Evolutionary conservation across 2,329 filamentous ascomycete genomes (phyloP).

Genomic region (Claviceps sp.): DNA sequence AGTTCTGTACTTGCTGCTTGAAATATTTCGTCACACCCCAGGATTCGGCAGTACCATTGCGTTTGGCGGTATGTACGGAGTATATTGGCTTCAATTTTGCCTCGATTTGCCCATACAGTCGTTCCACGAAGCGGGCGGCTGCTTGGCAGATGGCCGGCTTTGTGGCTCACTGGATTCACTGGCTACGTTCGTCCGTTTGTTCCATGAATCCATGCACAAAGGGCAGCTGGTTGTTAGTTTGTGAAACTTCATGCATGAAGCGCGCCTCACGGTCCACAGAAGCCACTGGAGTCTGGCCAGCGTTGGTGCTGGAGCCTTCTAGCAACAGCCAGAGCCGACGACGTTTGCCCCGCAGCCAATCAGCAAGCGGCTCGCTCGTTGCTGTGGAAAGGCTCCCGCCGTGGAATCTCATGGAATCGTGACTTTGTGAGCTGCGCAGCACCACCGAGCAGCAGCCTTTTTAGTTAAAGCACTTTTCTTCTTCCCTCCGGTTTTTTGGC

Average conservation of each 20-base stretch:
- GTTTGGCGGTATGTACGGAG: too few species aligned
- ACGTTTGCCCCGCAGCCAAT: constrained; percentile 11
- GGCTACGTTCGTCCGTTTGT: not conserved
- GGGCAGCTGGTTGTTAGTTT: not conserved
- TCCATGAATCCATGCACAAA: not conserved
- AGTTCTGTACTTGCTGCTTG: too few species aligned
- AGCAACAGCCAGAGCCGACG: constrained; percentile 6
- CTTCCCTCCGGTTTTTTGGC: constrained; percentile 11
- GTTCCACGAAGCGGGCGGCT: not conserved
- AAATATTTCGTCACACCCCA: too few species aligned
- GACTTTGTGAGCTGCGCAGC: constrained; percentile 13
- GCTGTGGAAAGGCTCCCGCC: constrained; percentile 17
- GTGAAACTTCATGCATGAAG: not conserved
- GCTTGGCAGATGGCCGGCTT: not conserved
- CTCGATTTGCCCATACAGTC: not conserved
- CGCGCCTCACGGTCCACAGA: not conserved
- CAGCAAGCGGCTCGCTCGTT: constrained; percentile 10
- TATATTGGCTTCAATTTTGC: not conserved
- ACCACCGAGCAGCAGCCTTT: constrained; percentile 17
- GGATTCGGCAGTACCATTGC: too few species aligned
- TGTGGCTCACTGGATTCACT: not conserved
- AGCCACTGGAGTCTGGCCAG: not conserved
- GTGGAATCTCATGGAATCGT: constrained; percentile 35
- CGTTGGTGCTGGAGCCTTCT: constrained; percentile 15
- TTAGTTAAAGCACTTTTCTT: constrained; percentile 16